Evolutionary conservation across 345 rosid species (phyloP).

Genomic region (Ceriops zippeliana): DNA sequence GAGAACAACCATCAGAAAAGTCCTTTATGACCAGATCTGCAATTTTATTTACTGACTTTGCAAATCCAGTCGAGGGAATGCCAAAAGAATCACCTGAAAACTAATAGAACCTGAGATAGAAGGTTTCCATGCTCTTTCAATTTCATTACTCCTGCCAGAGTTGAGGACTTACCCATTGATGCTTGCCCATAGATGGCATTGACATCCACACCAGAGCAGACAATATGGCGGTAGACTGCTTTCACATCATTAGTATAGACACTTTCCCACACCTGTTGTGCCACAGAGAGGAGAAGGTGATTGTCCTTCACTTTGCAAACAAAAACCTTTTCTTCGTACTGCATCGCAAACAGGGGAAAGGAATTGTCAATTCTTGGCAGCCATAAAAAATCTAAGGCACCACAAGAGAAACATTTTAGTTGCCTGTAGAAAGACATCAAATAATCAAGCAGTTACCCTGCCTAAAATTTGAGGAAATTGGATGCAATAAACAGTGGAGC

Average conservation of each 20-base stretch:
- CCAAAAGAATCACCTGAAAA: constrained; percentile 40
- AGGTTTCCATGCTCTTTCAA: constrained; percentile 27
- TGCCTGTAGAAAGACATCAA: no score
- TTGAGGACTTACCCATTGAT: constrained; percentile 35
- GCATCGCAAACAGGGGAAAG: constrained; percentile 18
- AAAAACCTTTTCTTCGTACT: constrained; percentile 64
- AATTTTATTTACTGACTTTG: constrained; percentile 21
- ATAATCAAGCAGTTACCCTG: no score
- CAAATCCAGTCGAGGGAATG: constrained; percentile 27
- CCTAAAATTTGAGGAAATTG: no score
- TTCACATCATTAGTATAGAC: constrained; percentile 64
- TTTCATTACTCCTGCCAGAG: constrained; percentile 38
- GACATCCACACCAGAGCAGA: constrained; percentile 58
- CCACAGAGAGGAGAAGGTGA: constrained; percentile 38
- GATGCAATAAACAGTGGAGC: no score
- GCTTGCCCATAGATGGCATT: constrained; percentile 57
- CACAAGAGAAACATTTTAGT: neutral
- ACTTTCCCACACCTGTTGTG: constrained; percentile 56
- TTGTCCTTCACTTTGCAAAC: constrained; percentile 45
- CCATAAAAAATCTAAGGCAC: neutral
- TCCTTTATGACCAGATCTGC: constrained; percentile 41
- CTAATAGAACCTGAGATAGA: constrained; percentile 28
- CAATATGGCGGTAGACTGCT: constrained; percentile 61
- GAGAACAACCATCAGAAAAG: constrained; percentile 46
- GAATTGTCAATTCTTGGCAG: constrained; percentile 10